Evolutionary conservation across 2,329 filamentous ascomycete genomes (phyloP), one percentile per base, ranked within the genome.

Genomic region (Diaporthe ilicicola): DNA sequence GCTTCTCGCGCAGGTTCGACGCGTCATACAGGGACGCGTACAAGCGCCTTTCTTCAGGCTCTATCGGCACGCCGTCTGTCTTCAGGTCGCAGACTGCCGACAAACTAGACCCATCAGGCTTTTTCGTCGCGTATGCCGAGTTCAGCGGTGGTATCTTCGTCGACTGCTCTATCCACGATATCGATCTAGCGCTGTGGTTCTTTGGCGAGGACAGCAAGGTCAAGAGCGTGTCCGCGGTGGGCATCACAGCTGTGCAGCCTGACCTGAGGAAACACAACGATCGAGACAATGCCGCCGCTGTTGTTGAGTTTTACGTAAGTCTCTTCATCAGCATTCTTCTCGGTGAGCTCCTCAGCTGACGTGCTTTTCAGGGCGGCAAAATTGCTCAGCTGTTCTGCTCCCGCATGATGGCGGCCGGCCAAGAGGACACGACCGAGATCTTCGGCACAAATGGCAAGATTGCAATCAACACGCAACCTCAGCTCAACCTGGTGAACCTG

Each of bases 151-250:
- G 90, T 27, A 91, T 92, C 77, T 93, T 93, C 75, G 91, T 92
- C 70, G 91, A 93, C 82, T 91, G 89, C 81, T 89, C 88, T 65
- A 89, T 93, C 76, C 91, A 93, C 82, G 91, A 93, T 75, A 92
- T 93, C 74, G 89, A 91, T 73, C 84, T 92, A 2, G 84, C 88
- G 0, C 81, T 91, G 2, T 91, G 89, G 89, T 91, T 88, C 82
- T 90, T 91, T 76, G 88, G 87, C 12, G 80, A 86, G 56, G 64
- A 67, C 34, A 83, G 81, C 50, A 78, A 83, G 17, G 83, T 90
- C 54, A 91, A 90, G 79, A 85, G 82, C 59, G 86, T 89, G 10
- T 82, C 83, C 0, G 87, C 88, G 0, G 80, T 86, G 2, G 89
- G 89, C 12, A 87, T 90, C 74, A 89, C 86, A 2, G 88, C 89